Conservation (phyloP, 2,329 filamentous ascomycete species). For the Epicoccum nigrum region DNA sequence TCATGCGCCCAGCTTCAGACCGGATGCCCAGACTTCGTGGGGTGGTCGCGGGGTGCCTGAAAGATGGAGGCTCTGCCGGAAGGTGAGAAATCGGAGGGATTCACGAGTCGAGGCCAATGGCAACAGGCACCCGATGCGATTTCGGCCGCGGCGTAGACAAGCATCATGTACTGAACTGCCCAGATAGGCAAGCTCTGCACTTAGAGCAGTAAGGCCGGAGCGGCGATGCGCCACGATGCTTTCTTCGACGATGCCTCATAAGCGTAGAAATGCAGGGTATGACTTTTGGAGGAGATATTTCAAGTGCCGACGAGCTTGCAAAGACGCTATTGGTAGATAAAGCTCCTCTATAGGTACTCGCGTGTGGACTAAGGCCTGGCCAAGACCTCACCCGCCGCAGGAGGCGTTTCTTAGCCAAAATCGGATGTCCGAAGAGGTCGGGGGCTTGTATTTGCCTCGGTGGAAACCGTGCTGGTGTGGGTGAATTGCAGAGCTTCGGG, state of each 20-base stretch:
- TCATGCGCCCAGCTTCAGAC: neutral
- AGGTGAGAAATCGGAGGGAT: constrained; percentile 3
- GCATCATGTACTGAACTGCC: constrained; percentile 4
- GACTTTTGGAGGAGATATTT: neutral
- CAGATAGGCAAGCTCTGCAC: constrained; percentile 6
- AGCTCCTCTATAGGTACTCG: neutral
- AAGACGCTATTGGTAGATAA: neutral
- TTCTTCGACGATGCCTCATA: neutral
- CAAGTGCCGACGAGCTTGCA: constrained; percentile 4
- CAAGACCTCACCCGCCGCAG: neutral
- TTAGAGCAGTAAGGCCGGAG: neutral
- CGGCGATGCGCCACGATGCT: constrained; percentile 7
- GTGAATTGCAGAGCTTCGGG: neutral
- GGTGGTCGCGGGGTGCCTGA: constrained; percentile 4
- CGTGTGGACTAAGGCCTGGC: constrained; percentile 2
- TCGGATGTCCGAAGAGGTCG: constrained; percentile 5
- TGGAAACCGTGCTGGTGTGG: neutral
- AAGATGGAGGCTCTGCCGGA: constrained; percentile 11
- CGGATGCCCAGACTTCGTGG: neutral
- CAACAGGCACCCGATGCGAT: neutral
- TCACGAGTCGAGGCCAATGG: constrained; percentile 7
- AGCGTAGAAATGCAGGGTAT: constrained; percentile 13
- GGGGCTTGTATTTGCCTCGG: neutral
- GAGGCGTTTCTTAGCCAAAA: constrained; percentile 3
- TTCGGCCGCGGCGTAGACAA: constrained; percentile 15